Base-by-base conservation (phyloP, 2,329 filamentous ascomycete species). In the Penicillium italicum region DNA sequence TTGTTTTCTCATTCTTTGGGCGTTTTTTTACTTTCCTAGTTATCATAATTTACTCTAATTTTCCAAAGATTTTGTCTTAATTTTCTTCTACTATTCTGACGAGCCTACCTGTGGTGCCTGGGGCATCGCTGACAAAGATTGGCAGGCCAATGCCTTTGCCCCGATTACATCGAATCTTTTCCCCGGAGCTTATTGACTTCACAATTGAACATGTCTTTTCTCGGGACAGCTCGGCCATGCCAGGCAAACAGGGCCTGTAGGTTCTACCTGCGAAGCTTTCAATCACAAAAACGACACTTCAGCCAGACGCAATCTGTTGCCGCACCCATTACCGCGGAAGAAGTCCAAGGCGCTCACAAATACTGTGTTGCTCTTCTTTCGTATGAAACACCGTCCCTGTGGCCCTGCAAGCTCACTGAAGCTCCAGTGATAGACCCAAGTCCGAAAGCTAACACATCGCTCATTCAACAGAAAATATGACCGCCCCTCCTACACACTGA, bases 401-500 rank as follows among this genome's bases (percentile, higher is more conserved):
- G 1, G 38, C 10, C 9, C 6, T 14, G 9, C 1, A 9, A 30
- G 24, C 31, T 1, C 1, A 28, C 37, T 6, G 22, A 46, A 45
- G 22, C 40, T 30, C 12, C n/a, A 2, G 12, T 22, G 1, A 36
- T 22, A n/a, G 18, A 22, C n/a, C 16, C 1, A 40, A 26, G 7
- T 33, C 8, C 20, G 20, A 45, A 24, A 22, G 10, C 53, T 55
- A 40, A 55, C 26, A 8, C 10, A 40, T 2, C 10, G 0, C n/a
- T 20, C 30, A 14, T 40, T 10, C 22, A 22, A 20, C 64, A 95
- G 91, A 72, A 88, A 87, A 72, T 91, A 91, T 74, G 94, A 99
- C 74, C 88, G 91, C 53, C 90, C 95, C 60, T 91, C 94, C 16
- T 90, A 91, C 71, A 83, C 94, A 34, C 85, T 97, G 57, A 87